These are phyloP conservation scores for Jaltomata sinuosa DNA, from an alignment of 257 asterid species.

Conservation along the genomic window DNA sequence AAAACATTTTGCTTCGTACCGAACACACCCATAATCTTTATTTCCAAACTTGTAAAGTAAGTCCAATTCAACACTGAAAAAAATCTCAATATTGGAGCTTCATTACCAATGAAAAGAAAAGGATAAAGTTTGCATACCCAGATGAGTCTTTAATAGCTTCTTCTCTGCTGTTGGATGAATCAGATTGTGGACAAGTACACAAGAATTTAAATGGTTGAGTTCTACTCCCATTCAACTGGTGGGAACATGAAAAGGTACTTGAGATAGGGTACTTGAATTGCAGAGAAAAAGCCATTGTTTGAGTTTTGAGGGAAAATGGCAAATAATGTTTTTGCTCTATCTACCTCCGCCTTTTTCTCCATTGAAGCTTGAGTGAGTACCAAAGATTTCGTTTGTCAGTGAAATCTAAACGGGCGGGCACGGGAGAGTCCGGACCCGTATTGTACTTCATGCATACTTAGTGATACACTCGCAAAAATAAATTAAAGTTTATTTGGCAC, in stretches of 20 bases:
- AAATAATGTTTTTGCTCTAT: neutral
- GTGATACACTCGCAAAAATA: neutral
- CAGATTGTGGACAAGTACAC: neutral
- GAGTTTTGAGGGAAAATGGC: neutral
- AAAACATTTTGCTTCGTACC: too few species aligned
- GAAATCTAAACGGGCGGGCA: neutral
- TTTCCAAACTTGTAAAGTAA: neutral
- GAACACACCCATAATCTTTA: too few species aligned
- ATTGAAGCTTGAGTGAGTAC: neutral
- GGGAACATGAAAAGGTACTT: neutral
- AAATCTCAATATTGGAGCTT: neutral
- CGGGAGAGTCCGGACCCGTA: neutral
- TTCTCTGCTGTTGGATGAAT: neutral
- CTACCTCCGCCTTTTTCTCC: neutral
- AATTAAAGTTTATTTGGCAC: neutral
- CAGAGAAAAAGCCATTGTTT: constrained; percentile 20
- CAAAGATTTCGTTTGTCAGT: neutral
- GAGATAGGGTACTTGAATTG: constrained; percentile 26
- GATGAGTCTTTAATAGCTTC: neutral
- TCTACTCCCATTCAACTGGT: neutral
- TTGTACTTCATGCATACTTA: neutral
- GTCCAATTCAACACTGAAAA: neutral
- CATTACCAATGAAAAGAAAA: neutral
- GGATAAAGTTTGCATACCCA: neutral
- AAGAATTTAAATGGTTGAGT: neutral